Base-by-base conservation (phyloP, 2,329 filamentous ascomycete genomes). In the Talaromyces sp. region DNA sequence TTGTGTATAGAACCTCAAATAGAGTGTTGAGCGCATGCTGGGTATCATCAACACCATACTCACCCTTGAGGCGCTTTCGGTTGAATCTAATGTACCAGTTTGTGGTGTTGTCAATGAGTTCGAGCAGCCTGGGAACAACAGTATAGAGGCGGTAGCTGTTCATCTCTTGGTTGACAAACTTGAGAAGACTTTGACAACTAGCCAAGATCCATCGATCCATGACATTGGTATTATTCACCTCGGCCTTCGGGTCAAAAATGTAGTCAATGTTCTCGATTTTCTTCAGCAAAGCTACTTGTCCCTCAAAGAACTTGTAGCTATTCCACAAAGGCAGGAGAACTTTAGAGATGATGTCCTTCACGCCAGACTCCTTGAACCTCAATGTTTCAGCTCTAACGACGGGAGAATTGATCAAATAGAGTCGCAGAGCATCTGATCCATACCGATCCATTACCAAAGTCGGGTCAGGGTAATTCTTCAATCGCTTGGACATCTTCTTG, bases 41-140 rank as follows among this genome's bases (percentile, higher is more conserved):
- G 10, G 95, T 97, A 73, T 98, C 95, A 14, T 93, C 85, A 28
- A 91, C 77, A 18, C 92, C 92, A 66, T 91, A 87, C 73, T 96
- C 92, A 51, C 93, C 93, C 86, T 96, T 97, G 67, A 96, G 82
- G 60, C 93, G 87, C 75, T 90, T 90, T 60, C 93, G 86, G 81
- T 97, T 97, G 81, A 96, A 96, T 64, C 92, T 86, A 74, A 97
- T 97, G 78, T 97, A 97, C 93, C 93, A 97, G 78, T 98, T 98
- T n/a, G 93, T 97, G 4, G 91, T 92, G 77, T 96, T 92, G 71
- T 97, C 94, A 66, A 97, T 96, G 70, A 96, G 84, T 62, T 84
- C 85, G 18, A 96, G 83, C 63, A 98, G 79, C 65, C 90, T 85
- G 7, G 93, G 93, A 52, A 96, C 92, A 52, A 98, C 94, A 1